Base-by-base conservation (phyloP, 441 rosid species). In the Monsonia emarginata region DNA sequence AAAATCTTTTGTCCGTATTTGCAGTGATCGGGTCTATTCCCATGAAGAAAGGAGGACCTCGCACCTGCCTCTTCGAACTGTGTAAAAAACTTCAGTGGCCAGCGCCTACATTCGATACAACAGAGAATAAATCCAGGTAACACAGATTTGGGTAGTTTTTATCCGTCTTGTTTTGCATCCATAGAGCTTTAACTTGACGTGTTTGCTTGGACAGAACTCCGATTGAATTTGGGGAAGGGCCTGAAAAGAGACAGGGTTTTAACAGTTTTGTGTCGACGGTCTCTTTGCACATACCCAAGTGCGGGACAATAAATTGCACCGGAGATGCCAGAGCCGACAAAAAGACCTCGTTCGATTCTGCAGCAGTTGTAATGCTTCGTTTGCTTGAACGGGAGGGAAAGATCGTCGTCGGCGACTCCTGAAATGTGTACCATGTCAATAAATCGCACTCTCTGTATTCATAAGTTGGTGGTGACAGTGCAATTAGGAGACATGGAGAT, bases 11-110 rank as follows among this genome's bases (percentile, higher is more conserved):
- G 16, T 16, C 57, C 38, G 64, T 64, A 27, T 22, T 21, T 42
- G 38, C 69, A 85, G 90, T 81, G 61, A 77, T 85, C 10, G 80
- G 70, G 56, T 72, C 86, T 2, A 76, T 88, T 69, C 71, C 68
- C 78, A 79, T 75, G 82, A 83, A 79, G 72, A 94, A 94, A 82
- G 99, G 97, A 4, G 92, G 84, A 64, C 97, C 97, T 31, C 82
- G 99, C 50, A 84, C 42, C 10, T 34, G 79, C 10, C 88, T 94
- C 66, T 83, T 70, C 31, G 82, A 83, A 34, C 84, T 88, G 48
- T 94, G 97, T 64, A 88, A 79, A 86, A 86, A 75, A 66, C 68
- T 68, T 74, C 84, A 83, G 38, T 89, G 96, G 97, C 91, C 92
- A 31, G 72, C 68, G 85, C 96, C 99, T 32, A 70, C 74, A 10